These are phyloP conservation scores for Tetracladium marchalianum DNA, from an alignment of 495 filamentous ascomycete genomes.

Conservation along the genomic window DNA sequence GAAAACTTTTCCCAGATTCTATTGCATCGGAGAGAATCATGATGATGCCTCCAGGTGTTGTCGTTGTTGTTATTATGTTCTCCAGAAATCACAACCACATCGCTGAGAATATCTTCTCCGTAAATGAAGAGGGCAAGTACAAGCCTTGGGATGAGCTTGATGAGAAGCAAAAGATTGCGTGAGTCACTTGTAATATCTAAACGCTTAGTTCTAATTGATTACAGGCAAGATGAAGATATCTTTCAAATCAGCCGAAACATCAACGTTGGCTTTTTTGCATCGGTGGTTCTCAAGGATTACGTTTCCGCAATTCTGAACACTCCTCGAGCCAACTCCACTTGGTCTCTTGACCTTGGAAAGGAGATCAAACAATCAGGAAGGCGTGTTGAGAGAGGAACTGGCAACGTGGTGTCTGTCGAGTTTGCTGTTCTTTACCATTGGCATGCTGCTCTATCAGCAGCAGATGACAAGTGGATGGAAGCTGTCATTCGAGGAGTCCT, in stretches of 20 bases:
- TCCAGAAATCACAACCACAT: slow-evolving; percentile 75
- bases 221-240: slow-evolving; percentile 55
- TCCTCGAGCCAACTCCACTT: slow-evolving; percentile 66
- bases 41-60: slow-evolving; percentile 74
- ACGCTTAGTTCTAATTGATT: not conserved
- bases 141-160: slow-evolving; percentile 21
- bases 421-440: slow-evolving; percentile 69
- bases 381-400: slow-evolving; percentile 53
- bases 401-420: slow-evolving; percentile 69
- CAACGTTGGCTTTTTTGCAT: slow-evolving; percentile 78
- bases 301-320: slow-evolving; percentile 76
- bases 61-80: slow-evolving; percentile 64
- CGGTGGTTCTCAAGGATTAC: slow-evolving; percentile 75
- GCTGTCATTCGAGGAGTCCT: slow-evolving; percentile 27
- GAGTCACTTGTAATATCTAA: slow-evolving; percentile 43
- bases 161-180: slow-evolving; percentile 42
- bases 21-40: slow-evolving; percentile 68
- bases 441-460: slow-evolving; percentile 64
- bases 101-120: slow-evolving; percentile 41
- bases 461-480: slow-evolving; percentile 67
- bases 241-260: slow-evolving; percentile 78
- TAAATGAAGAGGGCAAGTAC: slow-evolving; percentile 67
- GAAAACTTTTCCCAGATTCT: slow-evolving; percentile 72
- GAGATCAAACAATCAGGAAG: slow-evolving; percentile 37
- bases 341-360: slow-evolving; percentile 66